phyloP scores from a whole-genome alignment of 2,329 filamentous ascomycete species.

The Emmonsiellopsis sp. region DNA sequence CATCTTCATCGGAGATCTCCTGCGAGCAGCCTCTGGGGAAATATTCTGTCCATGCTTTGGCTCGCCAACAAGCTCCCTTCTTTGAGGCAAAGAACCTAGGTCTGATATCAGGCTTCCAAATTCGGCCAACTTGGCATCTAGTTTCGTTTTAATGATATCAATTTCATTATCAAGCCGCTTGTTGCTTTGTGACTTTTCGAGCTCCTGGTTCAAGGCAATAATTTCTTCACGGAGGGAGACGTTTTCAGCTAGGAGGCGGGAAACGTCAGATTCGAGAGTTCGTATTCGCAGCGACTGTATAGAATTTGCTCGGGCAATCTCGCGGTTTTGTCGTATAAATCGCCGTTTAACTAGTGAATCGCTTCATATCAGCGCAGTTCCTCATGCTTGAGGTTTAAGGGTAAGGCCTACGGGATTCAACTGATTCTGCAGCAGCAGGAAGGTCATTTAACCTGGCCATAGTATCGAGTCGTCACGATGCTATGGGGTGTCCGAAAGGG shows the following conservation, averaged over 20 bases:
- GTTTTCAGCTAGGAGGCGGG: constrained; percentile 52
- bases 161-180: constrained; percentile 40
- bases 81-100: constrained; percentile 38
- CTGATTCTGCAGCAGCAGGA: constrained; percentile 35
- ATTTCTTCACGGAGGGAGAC: constrained; percentile 51
- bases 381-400: not conserved
- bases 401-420: constrained; percentile 37
- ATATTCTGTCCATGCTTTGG: not conserved
- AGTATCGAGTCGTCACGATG: constrained; percentile 7
- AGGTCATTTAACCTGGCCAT: constrained; percentile 45
- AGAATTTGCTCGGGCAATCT: constrained; percentile 56
- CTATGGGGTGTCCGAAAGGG: not conserved
- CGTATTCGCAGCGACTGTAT: constrained; percentile 57
- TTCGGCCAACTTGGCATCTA: constrained; percentile 50
- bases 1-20: constrained; percentile 11
- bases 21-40: constrained; percentile 5
- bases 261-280: constrained; percentile 53
- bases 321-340: constrained; percentile 58
- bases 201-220: constrained; percentile 46
- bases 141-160: constrained; percentile 42
- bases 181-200: constrained; percentile 39
- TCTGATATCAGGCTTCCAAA: constrained; percentile 46
- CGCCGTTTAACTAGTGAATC: constrained; percentile 48
- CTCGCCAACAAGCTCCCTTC: not conserved
- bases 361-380: not conserved